Evolutionary conservation across 371 early-diverging fungal genomes (phyloP).

Genomic region (Mucor lusitanicus): DNA sequence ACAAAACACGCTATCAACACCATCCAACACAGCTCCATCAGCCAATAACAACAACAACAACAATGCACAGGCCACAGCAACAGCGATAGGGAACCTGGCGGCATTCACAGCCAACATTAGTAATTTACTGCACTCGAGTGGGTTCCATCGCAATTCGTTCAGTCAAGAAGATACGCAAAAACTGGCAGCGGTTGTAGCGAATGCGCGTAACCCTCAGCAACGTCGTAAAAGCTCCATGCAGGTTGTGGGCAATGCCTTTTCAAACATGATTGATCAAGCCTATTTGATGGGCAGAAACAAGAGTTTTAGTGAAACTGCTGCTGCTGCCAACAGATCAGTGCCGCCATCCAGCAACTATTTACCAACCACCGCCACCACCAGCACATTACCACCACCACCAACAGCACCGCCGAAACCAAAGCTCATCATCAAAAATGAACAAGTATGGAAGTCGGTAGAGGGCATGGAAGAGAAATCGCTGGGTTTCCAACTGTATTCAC

Average conservation of each 20-base stretch:
- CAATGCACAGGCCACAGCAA: constrained; percentile 18
- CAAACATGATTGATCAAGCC: constrained; percentile 12
- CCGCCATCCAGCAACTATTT: not conserved
- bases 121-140: constrained; percentile 24
- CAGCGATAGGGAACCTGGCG: constrained; percentile 40
- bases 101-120: constrained; percentile 41
- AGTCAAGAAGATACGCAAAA: constrained; percentile 34
- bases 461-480: constrained; percentile 44
- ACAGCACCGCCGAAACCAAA: constrained; percentile 27
- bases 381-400: not conserved
- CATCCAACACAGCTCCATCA: constrained; percentile 11
- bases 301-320: not conserved
- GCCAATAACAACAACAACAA: not conserved
- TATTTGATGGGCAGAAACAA: constrained; percentile 5
- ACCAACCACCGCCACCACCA: not conserved
- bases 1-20: constrained; percentile 16
- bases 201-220: constrained; percentile 7
- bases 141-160: constrained; percentile 20
- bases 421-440: constrained; percentile 54
- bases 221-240: constrained; percentile 23
- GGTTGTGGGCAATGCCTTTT: constrained; percentile 16
- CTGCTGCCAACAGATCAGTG: not conserved
- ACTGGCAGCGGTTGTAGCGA: constrained; percentile 22
- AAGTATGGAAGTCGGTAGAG: constrained; percentile 42
- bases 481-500: constrained; percentile 55